Evolutionary conservation across 139 green algal genomes (phyloP).

Genomic region (Spirogloea muscicola): DNA sequence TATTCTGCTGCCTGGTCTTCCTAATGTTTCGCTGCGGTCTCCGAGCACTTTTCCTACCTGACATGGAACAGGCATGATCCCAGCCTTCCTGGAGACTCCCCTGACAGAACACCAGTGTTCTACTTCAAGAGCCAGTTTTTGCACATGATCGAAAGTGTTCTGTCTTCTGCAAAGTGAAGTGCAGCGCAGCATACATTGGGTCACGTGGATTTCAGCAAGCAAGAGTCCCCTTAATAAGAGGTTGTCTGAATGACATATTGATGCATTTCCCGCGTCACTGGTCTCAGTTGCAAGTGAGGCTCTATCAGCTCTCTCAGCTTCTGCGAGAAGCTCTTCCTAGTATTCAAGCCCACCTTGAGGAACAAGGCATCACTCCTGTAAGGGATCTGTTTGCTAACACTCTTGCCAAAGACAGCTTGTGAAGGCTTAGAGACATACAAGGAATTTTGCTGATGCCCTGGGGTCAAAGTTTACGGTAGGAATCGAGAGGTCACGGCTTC

Average conservation of each 20-base stretch:
- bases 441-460: not conserved
- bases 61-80: constrained; percentile 44
- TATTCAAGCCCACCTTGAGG: constrained; percentile 54
- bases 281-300: constrained; percentile 25
- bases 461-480: not conserved
- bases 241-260: not conserved
- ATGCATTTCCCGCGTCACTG: not conserved
- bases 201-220: not conserved
- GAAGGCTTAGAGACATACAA: no score
- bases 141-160: constrained; percentile 2
- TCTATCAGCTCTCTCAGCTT: constrained; percentile 50
- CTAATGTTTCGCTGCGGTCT: constrained; percentile 39
- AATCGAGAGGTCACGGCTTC: not conserved
- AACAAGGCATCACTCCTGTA: constrained; percentile 60
- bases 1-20: constrained; percentile 62
- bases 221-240: no score
- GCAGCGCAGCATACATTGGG: not conserved
- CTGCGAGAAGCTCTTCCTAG: constrained; percentile 18
- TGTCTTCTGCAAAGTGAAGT: not conserved
- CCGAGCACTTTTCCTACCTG: constrained; percentile 32
- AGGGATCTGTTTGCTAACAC: constrained; percentile 7
- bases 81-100: not conserved
- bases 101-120: not conserved
- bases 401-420: no score
- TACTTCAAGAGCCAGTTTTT: not conserved